These are phyloP conservation scores for Dictyostelium brefeldianum DNA, from an alignment of 78 protist species.

Conservation along the genomic window DNA sequence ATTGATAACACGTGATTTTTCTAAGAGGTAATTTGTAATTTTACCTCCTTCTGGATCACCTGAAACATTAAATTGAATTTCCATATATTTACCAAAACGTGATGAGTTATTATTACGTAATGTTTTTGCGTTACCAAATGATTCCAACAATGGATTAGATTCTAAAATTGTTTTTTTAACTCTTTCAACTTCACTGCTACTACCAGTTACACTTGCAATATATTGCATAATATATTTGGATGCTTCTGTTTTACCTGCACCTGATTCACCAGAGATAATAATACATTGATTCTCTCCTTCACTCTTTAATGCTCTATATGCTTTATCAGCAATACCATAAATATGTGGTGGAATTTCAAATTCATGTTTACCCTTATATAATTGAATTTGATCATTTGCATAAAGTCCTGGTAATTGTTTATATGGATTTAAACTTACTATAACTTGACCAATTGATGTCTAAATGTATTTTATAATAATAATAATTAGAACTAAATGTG, in stretches of 20 bases:
- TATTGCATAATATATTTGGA: constrained; percentile 83
- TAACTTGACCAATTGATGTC: constrained; percentile 92
- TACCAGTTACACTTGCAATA: constrained; percentile 82
- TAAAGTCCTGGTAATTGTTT: constrained; percentile 71
- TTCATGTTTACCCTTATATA: constrained; percentile 82
- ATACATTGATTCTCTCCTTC: constrained; percentile 86
- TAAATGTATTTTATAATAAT: background rate
- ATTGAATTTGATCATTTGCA: constrained; percentile 51
- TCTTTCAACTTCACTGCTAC: constrained; percentile 88
- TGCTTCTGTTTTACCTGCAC: constrained; percentile 90
- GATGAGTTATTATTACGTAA: constrained; percentile 96
- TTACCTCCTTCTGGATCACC: constrained; percentile 93
- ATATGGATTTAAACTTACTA: constrained; percentile 94
- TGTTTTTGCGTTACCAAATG: constrained; percentile 98
- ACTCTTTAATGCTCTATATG: constrained; percentile 62
- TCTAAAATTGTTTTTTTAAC: constrained; percentile 88
- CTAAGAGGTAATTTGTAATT: constrained; percentile 82
- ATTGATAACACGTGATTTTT: constrained; percentile 93
- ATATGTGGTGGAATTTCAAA: constrained; percentile 94
- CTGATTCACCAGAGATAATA: constrained; percentile 87
- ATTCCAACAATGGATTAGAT: constrained; percentile 91
- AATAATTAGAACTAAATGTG: no score
- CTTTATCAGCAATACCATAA: constrained; percentile 78
- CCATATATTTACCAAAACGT: constrained; percentile 92
- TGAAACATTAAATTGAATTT: constrained; percentile 69